These are phyloP conservation scores for Pleurotus djamor DNA, from an alignment of 768 basidiomycete genomes.

Conservation along the genomic window DNA sequence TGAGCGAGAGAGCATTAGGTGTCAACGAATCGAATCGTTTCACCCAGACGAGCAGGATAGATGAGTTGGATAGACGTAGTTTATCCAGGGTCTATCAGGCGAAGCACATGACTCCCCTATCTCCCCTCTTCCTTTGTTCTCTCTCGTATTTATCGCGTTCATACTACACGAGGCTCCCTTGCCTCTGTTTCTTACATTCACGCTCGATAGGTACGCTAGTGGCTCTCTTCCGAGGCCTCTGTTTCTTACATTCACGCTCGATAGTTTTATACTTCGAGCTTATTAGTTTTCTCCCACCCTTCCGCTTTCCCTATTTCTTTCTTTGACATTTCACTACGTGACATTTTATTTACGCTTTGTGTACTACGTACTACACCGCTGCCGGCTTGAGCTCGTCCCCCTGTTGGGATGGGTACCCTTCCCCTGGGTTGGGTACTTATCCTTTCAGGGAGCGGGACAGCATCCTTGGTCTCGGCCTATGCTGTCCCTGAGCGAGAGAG, in stretches of 20 bases:
- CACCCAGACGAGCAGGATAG: not conserved
- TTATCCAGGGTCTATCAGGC: conserved; percentile 1
- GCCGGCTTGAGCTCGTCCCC: too few relatives aligned
- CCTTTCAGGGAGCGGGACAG: too few relatives aligned
- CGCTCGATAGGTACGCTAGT: conserved; percentile 2
- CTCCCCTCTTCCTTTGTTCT: not conserved
- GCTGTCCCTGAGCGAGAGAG: too few relatives aligned
- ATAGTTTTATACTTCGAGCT: not conserved
- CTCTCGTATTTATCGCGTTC: not conserved
- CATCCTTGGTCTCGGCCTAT: too few relatives aligned
- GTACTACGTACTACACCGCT: too few relatives aligned
- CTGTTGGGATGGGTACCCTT: too few relatives aligned
- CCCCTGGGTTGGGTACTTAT: too few relatives aligned
- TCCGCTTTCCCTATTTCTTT: too few relatives aligned
- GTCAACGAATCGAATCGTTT: not conserved
- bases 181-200: conserved; percentile 1
- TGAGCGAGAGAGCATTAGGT: too few relatives aligned
- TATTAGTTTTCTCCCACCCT: not conserved
- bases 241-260: conserved; percentile 2
- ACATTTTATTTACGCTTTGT: too few relatives aligned
- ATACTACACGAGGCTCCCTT: not conserved
- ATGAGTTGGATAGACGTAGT: conserved; percentile 11
- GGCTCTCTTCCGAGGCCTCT: not conserved
- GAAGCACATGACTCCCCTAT: not conserved
- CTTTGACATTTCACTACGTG: too few relatives aligned